Evolutionary conservation across 1,139 yeast genomes (phyloP).

Genomic region (Sugiyamaella xylanicola): DNA sequence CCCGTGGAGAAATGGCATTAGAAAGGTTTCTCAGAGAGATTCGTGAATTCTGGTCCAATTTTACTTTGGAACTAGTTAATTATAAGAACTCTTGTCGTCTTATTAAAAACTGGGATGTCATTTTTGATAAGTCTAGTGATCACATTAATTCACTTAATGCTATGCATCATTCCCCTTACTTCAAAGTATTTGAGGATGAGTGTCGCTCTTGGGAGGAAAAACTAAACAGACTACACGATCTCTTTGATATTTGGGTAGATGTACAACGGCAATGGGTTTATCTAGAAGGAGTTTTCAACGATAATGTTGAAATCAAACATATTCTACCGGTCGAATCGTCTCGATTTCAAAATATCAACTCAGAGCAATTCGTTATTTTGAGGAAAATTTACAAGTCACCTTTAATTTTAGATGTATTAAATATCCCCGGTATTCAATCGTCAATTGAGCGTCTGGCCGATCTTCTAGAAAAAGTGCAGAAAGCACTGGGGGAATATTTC

Average conservation of each 20-base stretch:
- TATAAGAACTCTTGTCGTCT: constrained; percentile 58
- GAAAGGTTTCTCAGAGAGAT: constrained; percentile 59
- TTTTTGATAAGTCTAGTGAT: constrained; percentile 62
- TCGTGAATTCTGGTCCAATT: constrained; percentile 43
- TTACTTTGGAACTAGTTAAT: constrained; percentile 57
- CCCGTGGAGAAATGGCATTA: constrained; percentile 71
- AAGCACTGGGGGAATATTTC: constrained; percentile 73
- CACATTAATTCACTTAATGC: constrained; percentile 65
- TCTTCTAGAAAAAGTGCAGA: constrained; percentile 58
- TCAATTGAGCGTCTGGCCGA: constrained; percentile 58
- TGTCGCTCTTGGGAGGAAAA: constrained; percentile 58
- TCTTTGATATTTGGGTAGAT: constrained; percentile 76
- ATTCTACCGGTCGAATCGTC: constrained; percentile 71
- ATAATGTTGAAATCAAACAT: constrained; percentile 59
- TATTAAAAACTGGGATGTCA: constrained; percentile 66
- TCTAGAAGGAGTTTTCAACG: constrained; percentile 70
- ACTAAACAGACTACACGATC: constrained; percentile 52
- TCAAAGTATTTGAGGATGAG: constrained; percentile 61
- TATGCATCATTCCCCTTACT: constrained; percentile 73
- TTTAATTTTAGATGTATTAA: constrained; percentile 59
- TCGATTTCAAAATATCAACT: constrained; percentile 64
- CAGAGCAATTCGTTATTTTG: constrained; percentile 59
- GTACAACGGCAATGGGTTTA: constrained; percentile 91
- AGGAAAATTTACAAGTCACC: constrained; percentile 55
- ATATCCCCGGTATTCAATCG: constrained; percentile 53